phyloP scores from a whole-genome alignment of 345 rosid species.

The Carallia pectinifolia region DNA sequence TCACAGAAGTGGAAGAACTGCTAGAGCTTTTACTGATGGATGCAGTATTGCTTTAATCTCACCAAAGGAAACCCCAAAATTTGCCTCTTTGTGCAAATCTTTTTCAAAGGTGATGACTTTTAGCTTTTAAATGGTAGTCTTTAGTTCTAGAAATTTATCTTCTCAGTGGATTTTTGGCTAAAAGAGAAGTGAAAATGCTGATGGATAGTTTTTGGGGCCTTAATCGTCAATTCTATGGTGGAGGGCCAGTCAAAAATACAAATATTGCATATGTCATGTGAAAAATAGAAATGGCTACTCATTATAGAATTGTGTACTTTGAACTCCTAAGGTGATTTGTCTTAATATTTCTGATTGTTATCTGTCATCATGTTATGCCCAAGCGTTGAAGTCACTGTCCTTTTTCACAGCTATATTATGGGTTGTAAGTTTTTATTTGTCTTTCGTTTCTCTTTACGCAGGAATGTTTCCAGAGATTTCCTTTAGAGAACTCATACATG shows the following conservation, averaged over 20 bases:
- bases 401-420: not conserved
- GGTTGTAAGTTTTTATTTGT: constrained; percentile 7
- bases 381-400: not conserved
- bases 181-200: constrained; percentile 2
- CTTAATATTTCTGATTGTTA: not conserved
- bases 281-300: not conserved
- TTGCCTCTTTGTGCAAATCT: constrained; percentile 83
- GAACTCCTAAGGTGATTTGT: not conserved
- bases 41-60: constrained; percentile 90
- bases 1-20: constrained; percentile 98
- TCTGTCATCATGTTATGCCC: not conserved
- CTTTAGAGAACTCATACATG: constrained; percentile 80
- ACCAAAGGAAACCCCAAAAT: constrained; percentile 72
- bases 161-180: not conserved
- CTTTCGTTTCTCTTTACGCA: constrained; percentile 32
- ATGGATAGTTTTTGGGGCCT: constrained; percentile 1
- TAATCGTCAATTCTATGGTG: not conserved
- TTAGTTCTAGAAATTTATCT: not conserved
- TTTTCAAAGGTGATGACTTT: constrained; percentile 64
- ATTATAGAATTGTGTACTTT: not conserved
- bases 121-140: not conserved
- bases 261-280: not conserved
- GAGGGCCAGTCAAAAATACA: not conserved
- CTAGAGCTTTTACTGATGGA: constrained; percentile 92
- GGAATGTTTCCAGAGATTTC: constrained; percentile 81